A percentile compares a stretch with the other conserved stretches of the same genome.
Conservation (phyloP, 345 rosid species). For the Aegle marmelos region DNA sequence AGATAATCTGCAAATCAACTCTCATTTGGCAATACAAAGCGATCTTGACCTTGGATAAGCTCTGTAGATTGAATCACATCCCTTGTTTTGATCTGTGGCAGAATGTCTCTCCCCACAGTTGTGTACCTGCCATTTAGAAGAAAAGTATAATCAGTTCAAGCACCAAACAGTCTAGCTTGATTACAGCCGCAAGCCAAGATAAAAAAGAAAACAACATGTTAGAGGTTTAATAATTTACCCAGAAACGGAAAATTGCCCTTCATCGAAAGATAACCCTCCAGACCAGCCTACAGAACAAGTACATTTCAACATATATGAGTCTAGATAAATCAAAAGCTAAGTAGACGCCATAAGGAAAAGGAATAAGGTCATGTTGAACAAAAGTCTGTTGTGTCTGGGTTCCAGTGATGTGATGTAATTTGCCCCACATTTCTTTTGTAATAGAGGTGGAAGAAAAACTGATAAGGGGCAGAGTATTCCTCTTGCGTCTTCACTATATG, state of each 20-base stretch:
- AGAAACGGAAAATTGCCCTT: slow-evolving; percentile 90
- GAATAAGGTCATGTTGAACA: background rate
- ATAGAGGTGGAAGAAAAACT: slow-evolving; percentile 85
- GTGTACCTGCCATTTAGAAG: slow-evolving; percentile 44
- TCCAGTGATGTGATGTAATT: background rate
- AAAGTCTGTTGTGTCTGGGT: background rate
- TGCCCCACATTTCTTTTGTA: slow-evolving; percentile 82
- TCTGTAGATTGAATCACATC: slow-evolving; percentile 70
- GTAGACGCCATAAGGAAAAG: background rate
- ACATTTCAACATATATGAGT: slow-evolving; percentile 7
- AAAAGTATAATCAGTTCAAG: background rate
- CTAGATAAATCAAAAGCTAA: background rate
- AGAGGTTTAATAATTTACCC: slow-evolving; percentile 43
- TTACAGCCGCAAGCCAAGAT: background rate
- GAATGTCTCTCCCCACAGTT: slow-evolving; percentile 67
- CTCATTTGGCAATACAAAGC: slow-evolving; percentile 59
- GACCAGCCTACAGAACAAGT: slow-evolving; percentile 67
- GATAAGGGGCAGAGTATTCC: slow-evolving; percentile 85
- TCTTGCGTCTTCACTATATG: slow-evolving; percentile 71
- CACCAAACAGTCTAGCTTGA: background rate
- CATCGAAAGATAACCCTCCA: slow-evolving; percentile 95
- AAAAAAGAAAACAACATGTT: background rate
- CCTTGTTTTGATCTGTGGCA: slow-evolving; percentile 80
- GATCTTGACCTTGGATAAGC: slow-evolving; percentile 76
- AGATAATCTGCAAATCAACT: slow-evolving; percentile 21